Evolutionary conservation across 345 rosid species (phyloP), one percentile per base, ranked within the genome.

Genomic region (Eutrema yunnanense): DNA sequence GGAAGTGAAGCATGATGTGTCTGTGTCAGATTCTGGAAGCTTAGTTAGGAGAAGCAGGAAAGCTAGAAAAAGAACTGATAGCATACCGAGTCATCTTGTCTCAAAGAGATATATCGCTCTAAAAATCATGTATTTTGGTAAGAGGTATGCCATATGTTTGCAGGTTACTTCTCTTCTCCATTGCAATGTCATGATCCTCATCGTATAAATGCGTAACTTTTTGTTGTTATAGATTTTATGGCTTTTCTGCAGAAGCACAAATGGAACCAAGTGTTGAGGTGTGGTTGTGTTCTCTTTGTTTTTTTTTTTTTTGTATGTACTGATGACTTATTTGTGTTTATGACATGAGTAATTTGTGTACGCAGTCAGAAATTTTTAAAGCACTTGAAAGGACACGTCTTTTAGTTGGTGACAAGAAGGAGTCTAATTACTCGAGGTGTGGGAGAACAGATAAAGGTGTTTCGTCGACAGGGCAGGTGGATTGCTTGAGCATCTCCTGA

Each of bases 371-470:
- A 81, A 72, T 94, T 82, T 91, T 91, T 53, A 81, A 88, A 81
- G 98, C 97, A 72, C 82, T 94, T 41, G 87, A 84, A 79, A 85
- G 82, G 81, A 95, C 92, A 62, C 81, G 85, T 71, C 99, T 95
- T 69, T 80, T 87, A 62, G 80, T 86, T 82, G 92, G 93, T 61
- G 86, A 89, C 79, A 92, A 69, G 85, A 89, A 88, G 82, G 85
- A 86, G 36, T 81, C 81, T 72, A 84, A 65, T 55, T 92, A 95
- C 81, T 95, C 96, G 16, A 85, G 99, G 79, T 95, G 99, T 43
- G 97, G 96, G 62, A 88, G 97, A 79, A 95, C 99, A 19, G 97
- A 92, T 81, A 92, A 72, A 77, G 99, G 97, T 71, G 97, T 92
- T 73, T 95, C 99, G 6, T 86, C 99, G 9, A 86, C 88, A 79